phyloP scores from a whole-genome alignment of 139 green algal species.

The Trebouxia sp. region DNA sequence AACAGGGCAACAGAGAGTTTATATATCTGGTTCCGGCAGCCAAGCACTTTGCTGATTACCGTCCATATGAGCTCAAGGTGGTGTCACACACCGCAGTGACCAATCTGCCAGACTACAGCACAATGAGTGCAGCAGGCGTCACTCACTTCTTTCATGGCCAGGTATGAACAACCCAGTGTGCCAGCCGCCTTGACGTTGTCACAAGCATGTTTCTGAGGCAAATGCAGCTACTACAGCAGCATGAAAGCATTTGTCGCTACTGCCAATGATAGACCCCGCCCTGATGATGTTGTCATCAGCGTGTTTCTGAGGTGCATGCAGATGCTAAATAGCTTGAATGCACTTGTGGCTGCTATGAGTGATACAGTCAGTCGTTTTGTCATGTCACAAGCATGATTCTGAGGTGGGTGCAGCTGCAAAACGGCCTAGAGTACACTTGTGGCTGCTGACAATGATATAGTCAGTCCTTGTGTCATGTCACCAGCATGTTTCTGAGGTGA shows the following conservation, averaged over 20 bases:
- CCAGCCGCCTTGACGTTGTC: background rate
- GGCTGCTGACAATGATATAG: no score
- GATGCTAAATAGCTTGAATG: no score
- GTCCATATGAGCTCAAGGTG: slow-evolving; percentile 57
- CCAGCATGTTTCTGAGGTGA: background rate
- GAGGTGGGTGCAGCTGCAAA: no score
- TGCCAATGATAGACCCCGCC: no score
- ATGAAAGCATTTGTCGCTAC: background rate
- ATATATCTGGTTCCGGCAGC: slow-evolving; percentile 50
- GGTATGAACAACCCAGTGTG: background rate
- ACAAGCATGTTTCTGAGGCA: background rate
- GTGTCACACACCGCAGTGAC: slow-evolving; percentile 37
- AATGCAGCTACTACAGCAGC: background rate
- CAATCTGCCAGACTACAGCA: slow-evolving; percentile 49
- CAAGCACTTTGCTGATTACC: slow-evolving; percentile 33
- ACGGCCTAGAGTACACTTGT: no score
- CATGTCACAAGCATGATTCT: no score
- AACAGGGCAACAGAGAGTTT: slow-evolving; percentile 46
- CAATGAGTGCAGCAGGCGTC: slow-evolving; percentile 58
- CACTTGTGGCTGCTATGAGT: no score
- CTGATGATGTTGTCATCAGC: no score
- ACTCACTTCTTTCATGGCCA: slow-evolving; percentile 52
- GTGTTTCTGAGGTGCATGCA: no score
- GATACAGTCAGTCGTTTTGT: no score
- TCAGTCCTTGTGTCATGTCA: no score